phyloP scores from a whole-genome alignment of 2,329 filamentous ascomycete genomes.

The Aspergillus brunneoviolaceus region DNA sequence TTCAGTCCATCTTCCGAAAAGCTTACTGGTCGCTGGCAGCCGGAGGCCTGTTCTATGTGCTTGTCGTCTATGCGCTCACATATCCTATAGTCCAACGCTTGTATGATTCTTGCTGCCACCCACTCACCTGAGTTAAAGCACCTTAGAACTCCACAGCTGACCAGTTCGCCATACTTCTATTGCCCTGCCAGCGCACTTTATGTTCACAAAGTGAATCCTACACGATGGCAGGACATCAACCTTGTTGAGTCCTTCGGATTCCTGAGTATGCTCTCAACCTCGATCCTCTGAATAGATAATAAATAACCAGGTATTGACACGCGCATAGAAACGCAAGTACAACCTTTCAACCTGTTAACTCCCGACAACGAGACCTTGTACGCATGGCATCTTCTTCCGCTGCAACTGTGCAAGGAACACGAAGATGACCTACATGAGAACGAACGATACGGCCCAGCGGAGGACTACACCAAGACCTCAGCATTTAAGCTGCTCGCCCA shows the following conservation, averaged over 20 bases:
- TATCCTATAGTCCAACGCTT: conserved; percentile 75
- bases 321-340: conserved; percentile 74
- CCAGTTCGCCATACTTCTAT: not conserved
- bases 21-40: conserved; percentile 59
- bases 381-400: conserved; percentile 85
- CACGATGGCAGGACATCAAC: conserved; percentile 70
- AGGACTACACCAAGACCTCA: conserved; percentile 49
- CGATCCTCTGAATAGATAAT: not conserved
- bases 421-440: conserved; percentile 61
- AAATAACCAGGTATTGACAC: conserved; percentile 14
- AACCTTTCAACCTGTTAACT: conserved; percentile 75
- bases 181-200: conserved; percentile 67
- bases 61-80: conserved; percentile 64
- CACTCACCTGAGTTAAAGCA: not conserved
- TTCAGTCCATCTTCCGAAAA: conserved; percentile 50
- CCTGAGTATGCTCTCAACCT: conserved; percentile 59
- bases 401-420: conserved; percentile 72
- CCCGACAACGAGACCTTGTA: conserved; percentile 76
- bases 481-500: conserved; percentile 53
- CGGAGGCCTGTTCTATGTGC: conserved; percentile 64
- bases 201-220: conserved; percentile 73
- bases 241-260: conserved; percentile 83
- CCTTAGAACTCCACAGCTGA: not conserved
- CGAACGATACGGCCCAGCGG: conserved; percentile 51
- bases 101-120: conserved; percentile 52